phyloP scores from a whole-genome alignment of 441 rosid species.

The Aleurites moluccanus region DNA sequence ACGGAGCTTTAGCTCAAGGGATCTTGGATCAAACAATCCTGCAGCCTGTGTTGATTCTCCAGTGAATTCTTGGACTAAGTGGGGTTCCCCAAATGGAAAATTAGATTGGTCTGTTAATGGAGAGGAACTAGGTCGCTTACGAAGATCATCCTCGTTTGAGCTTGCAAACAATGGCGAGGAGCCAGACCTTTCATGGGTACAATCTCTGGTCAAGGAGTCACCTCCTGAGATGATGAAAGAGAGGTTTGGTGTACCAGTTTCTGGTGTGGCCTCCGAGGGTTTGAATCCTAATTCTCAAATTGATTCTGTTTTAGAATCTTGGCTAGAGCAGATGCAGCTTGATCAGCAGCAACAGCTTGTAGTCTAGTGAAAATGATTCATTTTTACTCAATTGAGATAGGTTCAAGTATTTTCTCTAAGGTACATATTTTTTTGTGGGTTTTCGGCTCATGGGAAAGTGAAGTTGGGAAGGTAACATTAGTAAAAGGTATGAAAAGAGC shows the following conservation, averaged over 20 bases:
- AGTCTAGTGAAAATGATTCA: conserved; percentile 28
- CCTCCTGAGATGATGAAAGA: conserved; percentile 47
- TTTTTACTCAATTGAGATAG: conserved; percentile 17
- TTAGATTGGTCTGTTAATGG: conserved; percentile 48
- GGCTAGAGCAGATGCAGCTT: conserved; percentile 59
- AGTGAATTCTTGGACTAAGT: conserved; percentile 42
- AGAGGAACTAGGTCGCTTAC: conserved; percentile 32
- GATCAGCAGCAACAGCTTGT: conserved; percentile 43
- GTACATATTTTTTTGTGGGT: conserved; percentile 28
- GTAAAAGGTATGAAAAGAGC: neutral
- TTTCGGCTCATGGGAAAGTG: conserved; percentile 17
- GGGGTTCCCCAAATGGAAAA: conserved; percentile 51
- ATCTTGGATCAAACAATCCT: conserved; percentile 33
- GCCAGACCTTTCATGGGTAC: conserved; percentile 61
- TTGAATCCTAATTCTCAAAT: conserved; percentile 31
- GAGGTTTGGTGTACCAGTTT: conserved; percentile 26
- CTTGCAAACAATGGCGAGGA: conserved; percentile 37
- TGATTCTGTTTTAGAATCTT: conserved; percentile 43
- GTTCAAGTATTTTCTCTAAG: conserved; percentile 14
- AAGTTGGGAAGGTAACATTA: conserved; percentile 7
- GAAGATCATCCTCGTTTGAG: conserved; percentile 41
- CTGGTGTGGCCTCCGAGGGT: conserved; percentile 30
- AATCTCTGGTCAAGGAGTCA: conserved; percentile 53
- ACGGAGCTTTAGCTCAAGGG: conserved; percentile 47
- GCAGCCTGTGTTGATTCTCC: conserved; percentile 37